phyloP scores from a whole-genome alignment of 1,284 basidiomycete genomes.

The Mixia osmundae region DNA sequence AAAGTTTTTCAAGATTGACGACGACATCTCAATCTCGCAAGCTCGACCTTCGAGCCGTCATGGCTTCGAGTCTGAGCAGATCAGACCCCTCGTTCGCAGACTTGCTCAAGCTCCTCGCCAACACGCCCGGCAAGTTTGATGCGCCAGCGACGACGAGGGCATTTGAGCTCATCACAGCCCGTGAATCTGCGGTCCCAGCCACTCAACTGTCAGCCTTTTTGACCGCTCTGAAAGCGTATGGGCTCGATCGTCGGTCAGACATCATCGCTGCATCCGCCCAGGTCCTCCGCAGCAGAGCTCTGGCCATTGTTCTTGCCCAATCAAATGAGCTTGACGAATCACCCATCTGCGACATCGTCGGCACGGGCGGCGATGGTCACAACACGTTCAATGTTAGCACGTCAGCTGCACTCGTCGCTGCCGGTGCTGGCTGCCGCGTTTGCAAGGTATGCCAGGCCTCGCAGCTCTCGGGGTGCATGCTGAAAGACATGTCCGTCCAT shows the following conservation, averaged over 20 bases:
- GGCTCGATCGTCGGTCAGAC: conserved; percentile 14
- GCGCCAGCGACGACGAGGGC: too few species aligned
- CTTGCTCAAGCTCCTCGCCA: too few species aligned
- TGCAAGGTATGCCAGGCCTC: conserved; percentile 65
- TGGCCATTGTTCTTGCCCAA: conserved; percentile 32
- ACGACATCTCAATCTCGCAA: too few species aligned
- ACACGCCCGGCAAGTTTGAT: too few species aligned
- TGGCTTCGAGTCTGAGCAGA: too few species aligned
- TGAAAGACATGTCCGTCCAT: background rate
- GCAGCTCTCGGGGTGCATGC: background rate
- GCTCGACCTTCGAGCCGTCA: too few species aligned
- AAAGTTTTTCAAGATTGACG: too few species aligned
- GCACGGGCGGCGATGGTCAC: conserved; percentile 85
- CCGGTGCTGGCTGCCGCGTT: conserved; percentile 76
- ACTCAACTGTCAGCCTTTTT: conserved; percentile 19
- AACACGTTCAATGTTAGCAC: conserved; percentile 97
- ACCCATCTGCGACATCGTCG: conserved; percentile 31
- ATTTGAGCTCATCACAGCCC: too few species aligned
- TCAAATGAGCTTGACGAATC: conserved; percentile 5
- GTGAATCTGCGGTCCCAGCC: too few species aligned
- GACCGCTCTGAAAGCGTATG: conserved; percentile 14
- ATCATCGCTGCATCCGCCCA: conserved; percentile 40
- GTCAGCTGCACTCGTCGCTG: conserved; percentile 78
- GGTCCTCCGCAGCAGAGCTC: conserved; percentile 40
- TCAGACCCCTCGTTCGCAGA: too few species aligned